Evolutionary conservation across 2,329 filamentous ascomycete species (phyloP), one percentile per base, ranked within the genome.

Genomic region (Fusarium xylarioides): DNA sequence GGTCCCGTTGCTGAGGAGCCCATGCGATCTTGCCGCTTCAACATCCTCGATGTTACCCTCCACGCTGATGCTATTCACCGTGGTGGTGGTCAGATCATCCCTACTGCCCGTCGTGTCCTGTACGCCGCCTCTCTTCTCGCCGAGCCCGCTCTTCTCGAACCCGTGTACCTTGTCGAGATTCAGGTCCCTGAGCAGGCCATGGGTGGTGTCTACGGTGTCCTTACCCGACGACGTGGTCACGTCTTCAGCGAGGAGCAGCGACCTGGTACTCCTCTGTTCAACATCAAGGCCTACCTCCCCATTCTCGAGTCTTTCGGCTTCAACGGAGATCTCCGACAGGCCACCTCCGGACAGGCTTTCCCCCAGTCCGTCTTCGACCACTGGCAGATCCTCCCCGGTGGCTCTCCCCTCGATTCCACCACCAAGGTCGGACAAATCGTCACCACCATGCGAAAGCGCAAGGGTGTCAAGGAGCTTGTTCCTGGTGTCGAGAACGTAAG

Each of bases 51-150:
- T 93, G 96, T 99, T 80, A 99, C 96, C 81, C 94, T 99, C 74
- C 96, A 99, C 90, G 95, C 96, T 82, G 96, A 99, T 92, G 95
- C 96, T 81, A 99, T 99, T 80, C 96, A 99, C 88, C 95, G 96
- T 93, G 96, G 96, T 91, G 95, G 94, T 91, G 96, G 96, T 85
- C 96, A 99, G 89, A 90, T 99, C 86, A 99, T 99, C 84, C 96
- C 96, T 80, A 98, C 96, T 82, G 90, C 96, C 80, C 95, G 96
- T 88, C 96, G 96, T 92, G 96, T 97, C 81, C 89, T 99, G 82
- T 98, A 97, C 88, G 96, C 96, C 81, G 89, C 96, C 78, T 87
- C 94, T 77, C 93, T 99, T 77, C 91, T 99, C 79, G 95, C 96
- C 81, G 91, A 97, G 79, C 96, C 96, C 77, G 91, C 91, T 86